These are phyloP conservation scores for Suillus plorans DNA, from an alignment of 768 basidiomycete genomes.

Conservation along the genomic window DNA sequence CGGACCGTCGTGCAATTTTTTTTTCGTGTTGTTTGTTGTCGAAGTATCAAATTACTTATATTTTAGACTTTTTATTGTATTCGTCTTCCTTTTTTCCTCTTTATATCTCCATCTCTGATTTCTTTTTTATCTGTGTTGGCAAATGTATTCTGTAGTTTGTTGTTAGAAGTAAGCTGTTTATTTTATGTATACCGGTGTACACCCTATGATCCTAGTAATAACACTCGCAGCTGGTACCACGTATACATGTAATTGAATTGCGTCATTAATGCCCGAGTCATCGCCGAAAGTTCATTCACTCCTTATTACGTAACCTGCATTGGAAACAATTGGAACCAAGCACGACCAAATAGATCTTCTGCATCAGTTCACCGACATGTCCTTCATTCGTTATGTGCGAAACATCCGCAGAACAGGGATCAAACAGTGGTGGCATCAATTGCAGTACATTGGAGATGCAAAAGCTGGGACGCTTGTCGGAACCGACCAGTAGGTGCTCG, in stretches of 20 bases:
- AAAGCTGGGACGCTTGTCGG: constrained; percentile 81
- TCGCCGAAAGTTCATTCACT: too few species aligned
- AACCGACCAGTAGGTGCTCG: constrained; percentile 71
- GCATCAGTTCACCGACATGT: constrained; percentile 44
- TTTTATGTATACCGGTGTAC: neutral
- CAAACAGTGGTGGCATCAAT: constrained; percentile 85
- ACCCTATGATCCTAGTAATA: neutral
- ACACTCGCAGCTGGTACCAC: too few species aligned
- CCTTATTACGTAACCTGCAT: neutral
- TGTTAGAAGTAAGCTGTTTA: neutral
- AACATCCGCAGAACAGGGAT: constrained; percentile 74
- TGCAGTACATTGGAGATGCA: constrained; percentile 94
- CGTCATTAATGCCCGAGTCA: too few species aligned
- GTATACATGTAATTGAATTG: too few species aligned
- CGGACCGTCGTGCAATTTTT: constrained; percentile 5
- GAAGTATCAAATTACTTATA: constrained; percentile 22
- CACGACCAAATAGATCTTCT: constrained; percentile 18
- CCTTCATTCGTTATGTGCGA: constrained; percentile 72
- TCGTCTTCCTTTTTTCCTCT: constrained; percentile 23
- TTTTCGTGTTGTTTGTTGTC: neutral
- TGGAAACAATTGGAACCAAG: constrained; percentile 17
- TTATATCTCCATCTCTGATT: neutral
- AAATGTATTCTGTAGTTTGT: constrained; percentile 5
- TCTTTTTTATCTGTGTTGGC: neutral
- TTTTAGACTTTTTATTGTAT: constrained; percentile 26